Evolutionary conservation across 2,329 filamentous ascomycete species (phyloP), one percentile per base, ranked within the genome.

Genomic region (Sporothrix curviconia): DNA sequence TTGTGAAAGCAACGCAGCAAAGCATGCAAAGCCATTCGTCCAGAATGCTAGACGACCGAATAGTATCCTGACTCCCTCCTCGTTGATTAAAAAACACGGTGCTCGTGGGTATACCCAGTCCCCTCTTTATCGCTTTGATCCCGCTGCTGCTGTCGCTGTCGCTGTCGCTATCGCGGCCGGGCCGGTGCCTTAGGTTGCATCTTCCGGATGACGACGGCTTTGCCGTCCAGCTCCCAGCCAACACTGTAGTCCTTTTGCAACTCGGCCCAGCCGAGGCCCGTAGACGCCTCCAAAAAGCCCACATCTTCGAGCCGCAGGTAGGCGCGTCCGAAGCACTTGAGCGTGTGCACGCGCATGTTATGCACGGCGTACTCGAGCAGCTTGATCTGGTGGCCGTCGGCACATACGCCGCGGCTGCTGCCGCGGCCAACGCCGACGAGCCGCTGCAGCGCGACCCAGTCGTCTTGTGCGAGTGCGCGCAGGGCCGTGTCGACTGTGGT

Each of bases 271-370:
- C 72, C 76, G 64, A 81, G 76, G 49, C 83, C 84, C 4, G 87
- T 80, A 58, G 82, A 79, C 67, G 78, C 79, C 72, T 94, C 89
- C 52, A 96, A 72, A 69, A 86, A 90, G 3, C 68, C 68, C 59
- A 80, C 71, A 55, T 90, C 88, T 1, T 61, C 62, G 8, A 90
- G 85, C 19, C 74, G 82, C 62, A 96, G 73, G 70, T 99, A 99
- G 4, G 86, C 81, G 66, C 85, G 82, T 1, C 90, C 91, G 56
- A 97, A 81, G 68, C 91, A 94, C 75, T 96, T 95, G 64, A 97
- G 75, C 34, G 89, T 84, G 71, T 92, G 87, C 63, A 83, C 76
- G 64, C 87, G 78, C 67, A 96, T 78, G n/a, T 81, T 78, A 24
- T 84, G 81, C 64, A 90, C 88, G 8, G 89, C 88, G 76, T 85